Base-by-base conservation (phyloP, 1,139 yeast species). In the Zhuliangozyma parablackwelliae region DNA sequence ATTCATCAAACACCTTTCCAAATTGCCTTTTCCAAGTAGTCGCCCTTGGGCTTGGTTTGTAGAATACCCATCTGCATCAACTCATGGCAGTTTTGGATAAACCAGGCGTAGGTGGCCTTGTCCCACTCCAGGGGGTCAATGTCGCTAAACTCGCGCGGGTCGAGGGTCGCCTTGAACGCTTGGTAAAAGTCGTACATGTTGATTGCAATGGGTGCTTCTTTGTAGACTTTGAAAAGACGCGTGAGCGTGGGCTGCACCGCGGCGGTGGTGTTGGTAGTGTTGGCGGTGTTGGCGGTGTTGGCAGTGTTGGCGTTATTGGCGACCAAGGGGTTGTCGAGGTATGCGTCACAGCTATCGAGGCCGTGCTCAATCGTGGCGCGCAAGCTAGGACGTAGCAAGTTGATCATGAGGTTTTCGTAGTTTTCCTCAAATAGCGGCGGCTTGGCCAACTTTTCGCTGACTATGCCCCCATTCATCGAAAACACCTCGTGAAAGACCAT, bases 101-200 rank as follows among this genome's bases (percentile, higher is more conserved):
- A 70, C 75, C 75, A 69, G 6, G 69, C 52, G 39, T 59, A 68
- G 1, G 59, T 46, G 38, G 67, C 34, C 39, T 59, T 56, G 29
- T 65, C 60, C 83, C 87, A 81, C 25, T 37, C 42, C 16, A 16
- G 16, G 16, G 16, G 16, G 23, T 36, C 33, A 10, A 28, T 34
- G 2, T 20, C 27, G 3, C 12, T 11, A 10, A 44, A 33, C 1
- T 51, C 40, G 33, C 69, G 42, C 36, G 64, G 65, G 16, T 72
- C 69, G 21, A 86, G 51, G 0, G 80, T 63, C 41, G 72, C 77
- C 50, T 73, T 77, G 61, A 87, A 89, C 1, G 90, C 89, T 33
- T 69, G 61, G 53, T 74, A 89, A 51, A 84, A 85, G 50, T 89
- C 97, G 57, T 73, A 84, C 35, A 87, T 74, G 53, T 88, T 89